Evolutionary conservation across 495 filamentous ascomycete genomes (phyloP), one percentile per base, ranked within the genome.

Genomic region (Neurospora sp.): DNA sequence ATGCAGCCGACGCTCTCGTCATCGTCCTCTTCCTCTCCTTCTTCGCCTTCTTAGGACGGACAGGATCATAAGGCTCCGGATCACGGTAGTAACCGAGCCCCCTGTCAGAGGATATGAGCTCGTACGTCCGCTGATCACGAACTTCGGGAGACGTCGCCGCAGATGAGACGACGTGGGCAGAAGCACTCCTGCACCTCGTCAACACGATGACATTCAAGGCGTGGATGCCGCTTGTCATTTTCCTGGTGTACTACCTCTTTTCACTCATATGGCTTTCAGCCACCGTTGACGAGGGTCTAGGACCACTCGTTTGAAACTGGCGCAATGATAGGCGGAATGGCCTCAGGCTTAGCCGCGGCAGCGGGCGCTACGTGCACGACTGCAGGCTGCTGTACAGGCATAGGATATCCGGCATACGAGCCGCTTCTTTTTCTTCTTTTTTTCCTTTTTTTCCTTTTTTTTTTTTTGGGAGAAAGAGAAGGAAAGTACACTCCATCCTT

Each of bases 1-100:
- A 98, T 99, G 85, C 96, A 99, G 84, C 96, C 96, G 81, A 99
- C 96, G 85, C 18, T n/a, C 18, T n/a, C 42, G 4, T 7, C 7
- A 44, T 10, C 18, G 42, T 44, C 42, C 18, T 44, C 42, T 44
- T 44, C 18, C 7, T 44, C 42, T 44, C 18, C 7, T 44, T 44
- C 41, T 42, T 42, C 6, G 6, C 39, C 39, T 40, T 40, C 39
- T 40, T 79, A n/a, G 73, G 74, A 7, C 74, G 59, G 0, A 71
- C 59, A 2, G 80, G 75, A 22, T 84, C 77, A 59, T 78, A 78
- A 0, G 78, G 80, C 39, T 82, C 76, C 0, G 59, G 73, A 27
- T 79, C 76, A 39, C 75, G 71, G 70, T 78, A 86, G 61, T 80
- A 76, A 76, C 70, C 77, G 82, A 22, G 74, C 27, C 1, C 76